A percentile compares a stretch with the other conserved stretches of the same genome.
These are phyloP conservation scores for Scopulariopsis brevicaulis DNA, from an alignment of 2,329 filamentous ascomycete genomes.

Conservation along the genomic window DNA sequence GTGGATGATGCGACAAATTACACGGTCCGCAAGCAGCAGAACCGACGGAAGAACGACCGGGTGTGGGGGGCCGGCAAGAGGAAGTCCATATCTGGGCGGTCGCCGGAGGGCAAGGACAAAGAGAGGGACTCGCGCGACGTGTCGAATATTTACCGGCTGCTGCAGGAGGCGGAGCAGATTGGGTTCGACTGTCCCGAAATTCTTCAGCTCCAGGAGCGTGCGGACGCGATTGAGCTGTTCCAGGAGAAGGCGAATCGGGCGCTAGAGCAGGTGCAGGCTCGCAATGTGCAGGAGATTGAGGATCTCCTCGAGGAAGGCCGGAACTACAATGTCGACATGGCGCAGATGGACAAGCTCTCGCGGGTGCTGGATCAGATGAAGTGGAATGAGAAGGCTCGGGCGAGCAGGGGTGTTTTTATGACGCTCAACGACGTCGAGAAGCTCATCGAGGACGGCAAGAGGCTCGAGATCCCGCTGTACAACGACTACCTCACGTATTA, in stretches of 20 bases:
- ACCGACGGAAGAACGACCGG: constrained; percentile 89
- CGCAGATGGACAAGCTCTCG: constrained; percentile 75
- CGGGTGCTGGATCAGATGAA: constrained; percentile 72
- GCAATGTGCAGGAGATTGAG: constrained; percentile 66
- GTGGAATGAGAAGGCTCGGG: constrained; percentile 73
- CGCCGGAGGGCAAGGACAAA: constrained; percentile 53
- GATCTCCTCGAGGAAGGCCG: constrained; percentile 85
- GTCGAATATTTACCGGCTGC: constrained; percentile 75
- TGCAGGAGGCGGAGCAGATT: constrained; percentile 73
- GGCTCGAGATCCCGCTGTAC: constrained; percentile 66
- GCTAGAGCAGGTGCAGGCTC: constrained; percentile 52
- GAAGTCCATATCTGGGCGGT: constrained; percentile 48
- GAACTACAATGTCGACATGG: constrained; percentile 82
- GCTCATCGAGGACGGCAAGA: constrained; percentile 65
- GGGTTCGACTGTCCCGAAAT: constrained; percentile 94
- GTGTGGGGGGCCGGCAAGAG: constrained; percentile 64
- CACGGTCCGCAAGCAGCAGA: constrained; percentile 94
- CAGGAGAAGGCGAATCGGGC: constrained; percentile 63
- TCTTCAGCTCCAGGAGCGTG: constrained; percentile 70
- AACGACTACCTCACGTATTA: constrained; percentile 72
- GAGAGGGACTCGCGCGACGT: constrained; percentile 83
- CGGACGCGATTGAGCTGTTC: constrained; percentile 74
- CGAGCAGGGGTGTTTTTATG: constrained; percentile 51
- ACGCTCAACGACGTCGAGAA: constrained; percentile 69
- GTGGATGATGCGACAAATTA: constrained; percentile 95